Conservation (phyloP, 2,329 filamentous ascomycete species). For the Penicillium psychrosexuale region DNA sequence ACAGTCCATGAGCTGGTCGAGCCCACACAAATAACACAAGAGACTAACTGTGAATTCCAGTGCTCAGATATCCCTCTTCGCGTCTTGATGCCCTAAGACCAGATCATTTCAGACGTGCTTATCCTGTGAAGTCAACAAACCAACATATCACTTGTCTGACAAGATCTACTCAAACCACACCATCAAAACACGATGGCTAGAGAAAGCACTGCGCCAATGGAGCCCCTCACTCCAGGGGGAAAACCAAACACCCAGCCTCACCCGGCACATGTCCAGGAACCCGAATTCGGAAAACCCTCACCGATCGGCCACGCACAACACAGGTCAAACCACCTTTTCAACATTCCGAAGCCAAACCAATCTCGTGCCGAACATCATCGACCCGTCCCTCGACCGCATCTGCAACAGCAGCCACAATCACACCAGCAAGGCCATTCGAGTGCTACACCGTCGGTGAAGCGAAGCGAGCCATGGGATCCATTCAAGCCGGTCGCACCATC, state of each 20-base stretch:
- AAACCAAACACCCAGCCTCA: slow-evolving; percentile 36
- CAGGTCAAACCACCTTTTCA: slow-evolving; percentile 49
- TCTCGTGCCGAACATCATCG: slow-evolving; percentile 52
- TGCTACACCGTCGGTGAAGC: slow-evolving; percentile 23
- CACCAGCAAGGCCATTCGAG: slow-evolving; percentile 11
- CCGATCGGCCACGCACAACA: slow-evolving; percentile 49
- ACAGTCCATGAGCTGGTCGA: background rate
- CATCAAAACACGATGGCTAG: slow-evolving; percentile 45
- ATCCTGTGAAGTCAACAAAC: background rate
- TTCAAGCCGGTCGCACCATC: slow-evolving; percentile 41
- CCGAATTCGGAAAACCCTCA: slow-evolving; percentile 59
- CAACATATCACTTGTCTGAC: background rate
- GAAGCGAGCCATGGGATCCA: slow-evolving; percentile 37
- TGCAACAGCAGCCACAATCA: slow-evolving; percentile 10
- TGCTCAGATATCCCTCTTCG: background rate
- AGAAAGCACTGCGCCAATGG: slow-evolving; percentile 48
- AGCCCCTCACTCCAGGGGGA: slow-evolving; percentile 32
- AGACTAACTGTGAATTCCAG: background rate
- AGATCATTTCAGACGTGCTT: background rate
- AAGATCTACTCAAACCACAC: slow-evolving; percentile 16
- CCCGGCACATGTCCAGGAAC: slow-evolving; percentile 38
- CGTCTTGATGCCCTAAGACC: background rate
- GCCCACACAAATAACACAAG: background rate
- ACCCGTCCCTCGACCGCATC: slow-evolving; percentile 23
- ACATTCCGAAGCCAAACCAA: slow-evolving; percentile 50